A percentile compares a stretch with the other conserved stretches of the same genome.
These are phyloP conservation scores for Paramecium octaurelia DNA, from an alignment of 73 alveolate species.

Conservation along the genomic window DNA sequence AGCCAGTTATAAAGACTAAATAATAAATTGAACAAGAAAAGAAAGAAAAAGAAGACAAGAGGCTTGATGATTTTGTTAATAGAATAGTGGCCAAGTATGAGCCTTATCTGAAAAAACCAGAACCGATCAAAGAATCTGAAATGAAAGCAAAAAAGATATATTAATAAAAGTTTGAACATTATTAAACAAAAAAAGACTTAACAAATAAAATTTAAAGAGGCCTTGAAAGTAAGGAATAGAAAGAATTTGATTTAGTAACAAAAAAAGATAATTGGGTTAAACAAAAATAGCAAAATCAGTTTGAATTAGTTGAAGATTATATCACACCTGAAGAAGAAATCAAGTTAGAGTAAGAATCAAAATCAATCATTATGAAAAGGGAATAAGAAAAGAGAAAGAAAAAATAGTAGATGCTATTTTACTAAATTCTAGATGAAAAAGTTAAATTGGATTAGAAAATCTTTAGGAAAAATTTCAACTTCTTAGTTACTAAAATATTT, in stretches of 20 bases:
- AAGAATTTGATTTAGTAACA: not conserved
- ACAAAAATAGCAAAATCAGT: not conserved
- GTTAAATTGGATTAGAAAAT: not conserved
- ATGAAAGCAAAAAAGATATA: not conserved
- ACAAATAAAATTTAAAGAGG: not conserved
- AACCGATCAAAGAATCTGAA: not conserved
- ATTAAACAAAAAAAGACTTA: not conserved
- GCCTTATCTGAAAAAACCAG: slow-evolving; percentile 6
- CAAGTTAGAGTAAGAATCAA: not conserved
- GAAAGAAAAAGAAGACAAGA: slow-evolving; percentile 7
- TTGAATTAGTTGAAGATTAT: not conserved
- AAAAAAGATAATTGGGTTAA: slow-evolving; percentile 16
- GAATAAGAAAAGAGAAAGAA: not conserved
- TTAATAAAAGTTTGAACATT: not conserved
- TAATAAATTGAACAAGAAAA: not conserved
- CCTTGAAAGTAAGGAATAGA: not conserved
- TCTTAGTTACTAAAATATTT: not conserved
- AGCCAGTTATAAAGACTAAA: not conserved
- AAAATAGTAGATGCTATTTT: not conserved
- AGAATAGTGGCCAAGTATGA: not conserved
- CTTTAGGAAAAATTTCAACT: not conserved
- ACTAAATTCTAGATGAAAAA: not conserved
- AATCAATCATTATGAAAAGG: not conserved
- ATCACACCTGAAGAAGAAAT: not conserved
- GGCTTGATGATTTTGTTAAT: slow-evolving; percentile 27